Percentiles rank a stretch among this genome's conserved stretches.
These are phyloP conservation scores for Nicotiana sylvestris DNA, from an alignment of 257 asterid species.

Conservation along the genomic window DNA sequence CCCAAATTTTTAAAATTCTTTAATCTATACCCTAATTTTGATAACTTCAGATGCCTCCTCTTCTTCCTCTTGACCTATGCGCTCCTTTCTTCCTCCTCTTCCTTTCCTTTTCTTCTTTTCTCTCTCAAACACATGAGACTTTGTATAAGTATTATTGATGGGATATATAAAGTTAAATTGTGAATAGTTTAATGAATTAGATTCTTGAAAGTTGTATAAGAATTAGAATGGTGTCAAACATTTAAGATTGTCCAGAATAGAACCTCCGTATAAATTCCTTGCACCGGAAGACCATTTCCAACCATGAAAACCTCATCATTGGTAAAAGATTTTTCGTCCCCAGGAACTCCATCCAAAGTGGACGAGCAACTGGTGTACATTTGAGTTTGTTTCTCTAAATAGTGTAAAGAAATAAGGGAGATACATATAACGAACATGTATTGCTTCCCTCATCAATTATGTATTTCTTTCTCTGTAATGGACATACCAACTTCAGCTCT, in stretches of 20 bases:
- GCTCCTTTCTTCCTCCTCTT: no score
- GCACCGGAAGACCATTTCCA: constrained; percentile 84
- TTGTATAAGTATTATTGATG: no score
- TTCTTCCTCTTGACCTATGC: no score
- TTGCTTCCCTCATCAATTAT: constrained; percentile 75
- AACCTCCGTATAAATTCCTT: constrained; percentile 91
- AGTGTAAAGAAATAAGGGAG: constrained; percentile 92
- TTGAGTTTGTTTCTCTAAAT: constrained; percentile 88
- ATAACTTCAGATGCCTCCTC: no score
- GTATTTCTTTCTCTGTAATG: constrained; percentile 77
- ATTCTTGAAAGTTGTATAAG: not conserved
- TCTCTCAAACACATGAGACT: no score
- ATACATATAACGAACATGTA: constrained; percentile 72
- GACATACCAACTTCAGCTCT: not conserved
- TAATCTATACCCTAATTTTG: no score
- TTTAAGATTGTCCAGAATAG: constrained; percentile 2
- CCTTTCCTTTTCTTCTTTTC: no score
- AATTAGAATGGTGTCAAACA: not conserved
- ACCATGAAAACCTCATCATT: constrained; percentile 97
- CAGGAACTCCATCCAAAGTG: constrained; percentile 97
- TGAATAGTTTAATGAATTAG: not conserved
- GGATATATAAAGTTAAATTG: not conserved
- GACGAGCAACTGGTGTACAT: constrained; percentile 76
- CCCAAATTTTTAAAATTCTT: no score
- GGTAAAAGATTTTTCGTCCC: constrained; percentile 72